Conservation (phyloP, 2,329 filamentous ascomycete genomes). For the Pezicula rhizophila region DNA sequence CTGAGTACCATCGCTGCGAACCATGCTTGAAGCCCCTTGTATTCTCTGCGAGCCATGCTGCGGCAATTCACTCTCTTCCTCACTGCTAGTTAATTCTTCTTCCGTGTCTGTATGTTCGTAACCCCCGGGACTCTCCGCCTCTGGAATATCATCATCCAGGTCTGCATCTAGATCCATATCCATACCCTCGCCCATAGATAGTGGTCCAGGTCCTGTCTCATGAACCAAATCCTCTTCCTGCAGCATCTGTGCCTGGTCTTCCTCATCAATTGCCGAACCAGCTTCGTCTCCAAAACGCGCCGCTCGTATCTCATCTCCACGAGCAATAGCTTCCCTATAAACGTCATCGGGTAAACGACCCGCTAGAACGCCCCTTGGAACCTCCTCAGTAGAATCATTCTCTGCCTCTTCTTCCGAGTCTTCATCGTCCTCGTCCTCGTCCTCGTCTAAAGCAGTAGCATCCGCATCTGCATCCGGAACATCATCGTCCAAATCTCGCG, state of each 20-base stretch:
- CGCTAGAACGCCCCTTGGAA: conserved; percentile 24
- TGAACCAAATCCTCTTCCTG: conserved; percentile 54
- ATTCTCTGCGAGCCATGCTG: not conserved
- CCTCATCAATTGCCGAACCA: conserved; percentile 48
- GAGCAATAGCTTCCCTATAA: conserved; percentile 51
- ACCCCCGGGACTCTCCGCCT: conserved; percentile 50
- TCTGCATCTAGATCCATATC: conserved; percentile 59
- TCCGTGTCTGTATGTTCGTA: conserved; percentile 79
- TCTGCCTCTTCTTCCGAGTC: conserved; percentile 33
- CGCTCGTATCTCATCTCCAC: conserved; percentile 41
- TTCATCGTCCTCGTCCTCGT: conserved; percentile 35
- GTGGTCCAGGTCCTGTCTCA: conserved; percentile 24
- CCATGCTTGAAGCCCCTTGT: conserved; percentile 21
- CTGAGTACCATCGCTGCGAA: conserved; percentile 28
- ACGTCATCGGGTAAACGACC: conserved; percentile 52
- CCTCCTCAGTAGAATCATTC: conserved; percentile 30
- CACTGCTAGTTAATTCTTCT: conserved; percentile 50
- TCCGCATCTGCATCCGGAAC: conserved; percentile 54
- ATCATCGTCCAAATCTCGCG: conserved; percentile 63
- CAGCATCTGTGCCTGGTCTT: conserved; percentile 52
- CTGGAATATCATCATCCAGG: conserved; percentile 65
- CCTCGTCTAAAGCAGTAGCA: conserved; percentile 29
- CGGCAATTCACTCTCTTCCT: conserved; percentile 31
- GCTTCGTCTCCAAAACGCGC: conserved; percentile 36
- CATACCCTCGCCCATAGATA: conserved; percentile 21